phyloP scores from a whole-genome alignment of 495 filamentous ascomycete genomes.

The Evansstolkia leycettana region DNA sequence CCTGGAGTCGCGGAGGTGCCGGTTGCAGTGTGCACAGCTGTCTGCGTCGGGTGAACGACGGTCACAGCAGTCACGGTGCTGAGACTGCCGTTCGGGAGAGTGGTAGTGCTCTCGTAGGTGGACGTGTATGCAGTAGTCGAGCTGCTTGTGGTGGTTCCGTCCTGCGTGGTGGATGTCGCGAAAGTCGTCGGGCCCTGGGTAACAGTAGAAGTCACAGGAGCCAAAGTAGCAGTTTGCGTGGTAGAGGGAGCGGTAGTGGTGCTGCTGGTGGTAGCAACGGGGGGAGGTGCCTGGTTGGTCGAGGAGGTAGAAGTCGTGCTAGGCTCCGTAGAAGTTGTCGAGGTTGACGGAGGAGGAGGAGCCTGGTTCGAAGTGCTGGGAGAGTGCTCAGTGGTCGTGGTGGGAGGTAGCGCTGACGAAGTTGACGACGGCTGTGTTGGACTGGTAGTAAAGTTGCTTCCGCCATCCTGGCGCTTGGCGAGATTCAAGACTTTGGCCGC shows the following conservation, averaged over 20 bases:
- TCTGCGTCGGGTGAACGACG: conserved; percentile 23
- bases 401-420: conserved; percentile 6
- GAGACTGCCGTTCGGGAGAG: conserved; percentile 57
- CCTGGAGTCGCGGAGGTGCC: conserved; percentile 18
- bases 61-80: conserved; percentile 37
- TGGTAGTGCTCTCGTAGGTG: conserved; percentile 37
- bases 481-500: conserved; percentile 31
- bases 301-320: conserved; percentile 24
- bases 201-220: conserved; percentile 15
- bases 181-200: conserved; percentile 14
- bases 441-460: conserved; percentile 1
- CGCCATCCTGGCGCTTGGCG: conserved; percentile 23
- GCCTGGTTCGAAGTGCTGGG: background rate
- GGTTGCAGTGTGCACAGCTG: conserved; percentile 12
- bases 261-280: conserved; percentile 32
- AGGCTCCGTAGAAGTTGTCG: conserved; percentile 29
- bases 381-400: conserved; percentile 2
- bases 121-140: conserved; percentile 18
- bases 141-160: conserved; percentile 16
- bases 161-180: conserved; percentile 11
- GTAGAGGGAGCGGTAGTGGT: conserved; percentile 35
- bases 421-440: conserved; percentile 4
- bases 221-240: conserved; percentile 14
- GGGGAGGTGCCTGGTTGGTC: conserved; percentile 24
- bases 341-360: conserved; percentile 6